Evolutionary conservation across 495 filamentous ascomycete species (phyloP).

Genomic region (Talaromyces thailandensis): DNA sequence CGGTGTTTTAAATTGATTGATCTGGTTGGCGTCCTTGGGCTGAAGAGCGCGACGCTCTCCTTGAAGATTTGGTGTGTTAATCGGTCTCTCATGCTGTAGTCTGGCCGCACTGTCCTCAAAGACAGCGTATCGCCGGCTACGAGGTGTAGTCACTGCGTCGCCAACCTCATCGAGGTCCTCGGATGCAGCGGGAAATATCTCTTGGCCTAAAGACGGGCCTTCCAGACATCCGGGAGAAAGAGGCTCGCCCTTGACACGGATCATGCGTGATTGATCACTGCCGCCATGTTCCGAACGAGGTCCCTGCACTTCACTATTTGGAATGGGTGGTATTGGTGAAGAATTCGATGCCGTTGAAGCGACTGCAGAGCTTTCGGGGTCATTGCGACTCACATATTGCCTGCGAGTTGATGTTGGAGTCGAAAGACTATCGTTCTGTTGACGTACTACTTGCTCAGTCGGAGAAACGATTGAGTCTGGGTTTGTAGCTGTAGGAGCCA

Average conservation of each 20-base stretch:
- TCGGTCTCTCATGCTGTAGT: not conserved
- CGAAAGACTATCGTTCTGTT: not conserved
- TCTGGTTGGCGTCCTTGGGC: conserved; percentile 6
- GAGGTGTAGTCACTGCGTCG: conserved; percentile 53
- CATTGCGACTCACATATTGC: not conserved
- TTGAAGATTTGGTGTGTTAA: not conserved
- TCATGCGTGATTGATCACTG: conserved; percentile 7
- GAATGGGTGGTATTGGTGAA: not conserved
- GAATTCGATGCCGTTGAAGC: not conserved
- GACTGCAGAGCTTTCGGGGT: not conserved
- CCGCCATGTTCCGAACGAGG: not conserved
- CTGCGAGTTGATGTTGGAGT: not conserved
- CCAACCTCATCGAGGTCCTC: conserved; percentile 70
- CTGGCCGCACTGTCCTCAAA: not conserved
- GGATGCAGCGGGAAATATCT: conserved; percentile 28
- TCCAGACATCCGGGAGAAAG: conserved; percentile 10
- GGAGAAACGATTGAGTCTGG: not conserved
- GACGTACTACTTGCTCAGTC: not conserved
- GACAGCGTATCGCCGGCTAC: conserved; percentile 19
- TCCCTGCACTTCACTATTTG: conserved; percentile 6
- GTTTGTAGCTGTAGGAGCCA: not conserved
- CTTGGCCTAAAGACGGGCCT: conserved; percentile 28
- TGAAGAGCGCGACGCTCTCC: conserved; percentile 5
- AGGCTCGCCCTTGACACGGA: conserved; percentile 23
- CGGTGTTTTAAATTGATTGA: not conserved